Base-by-base conservation (phyloP, 352 stramenopile species). In the Phytophthora lateralis region DNA sequence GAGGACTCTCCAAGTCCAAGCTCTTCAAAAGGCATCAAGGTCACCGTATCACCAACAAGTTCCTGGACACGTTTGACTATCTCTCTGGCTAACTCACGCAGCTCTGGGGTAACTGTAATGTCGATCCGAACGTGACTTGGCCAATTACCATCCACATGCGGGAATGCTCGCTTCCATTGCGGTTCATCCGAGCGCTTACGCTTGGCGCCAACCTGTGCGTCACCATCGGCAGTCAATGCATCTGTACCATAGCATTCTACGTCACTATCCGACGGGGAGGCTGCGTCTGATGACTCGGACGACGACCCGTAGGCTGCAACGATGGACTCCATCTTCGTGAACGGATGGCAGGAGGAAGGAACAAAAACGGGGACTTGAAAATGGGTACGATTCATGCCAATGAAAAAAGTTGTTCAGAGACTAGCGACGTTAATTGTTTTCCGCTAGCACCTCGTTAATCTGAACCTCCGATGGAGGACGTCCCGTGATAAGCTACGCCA, bases 141-240 rank as follows among this genome's bases (percentile, higher is more conserved):
- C 86, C 86, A 95, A 50, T 95, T 90, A 49, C 84, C 86, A 42
- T 89, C 81, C 9, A 93, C 82, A 47, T 93, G 84, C 24, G 78
- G 69, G 49, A 95, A 93, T 18, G 69, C 62, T 57, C 86, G 78
- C 44, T 66, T 82, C 83, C 82, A 92, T 38, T 69, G 63, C 24
- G 48, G 51, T 7, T 71, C 55, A n/a, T 52, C n/a, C 6, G 24
- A 37, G 26, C 79, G 80, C 49, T 80, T 81, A 20, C 78, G 73
- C 54, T 90, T 91, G 34, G n/a, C 37, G 6, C 60, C 67, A 6
- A 67, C 43, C 3, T 45, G 47, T 4, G 12, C 20, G 39, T 39
- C 43, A 15, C 6, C 8, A 4, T 37, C 11, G 49, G 11, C 15
- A 29, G 12, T 37, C 3, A 14, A 20, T 21, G 54, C 43, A 12